These are phyloP conservation scores for Kodamaea plutei DNA, from an alignment of 1,139 yeast species.

Conservation along the genomic window DNA sequence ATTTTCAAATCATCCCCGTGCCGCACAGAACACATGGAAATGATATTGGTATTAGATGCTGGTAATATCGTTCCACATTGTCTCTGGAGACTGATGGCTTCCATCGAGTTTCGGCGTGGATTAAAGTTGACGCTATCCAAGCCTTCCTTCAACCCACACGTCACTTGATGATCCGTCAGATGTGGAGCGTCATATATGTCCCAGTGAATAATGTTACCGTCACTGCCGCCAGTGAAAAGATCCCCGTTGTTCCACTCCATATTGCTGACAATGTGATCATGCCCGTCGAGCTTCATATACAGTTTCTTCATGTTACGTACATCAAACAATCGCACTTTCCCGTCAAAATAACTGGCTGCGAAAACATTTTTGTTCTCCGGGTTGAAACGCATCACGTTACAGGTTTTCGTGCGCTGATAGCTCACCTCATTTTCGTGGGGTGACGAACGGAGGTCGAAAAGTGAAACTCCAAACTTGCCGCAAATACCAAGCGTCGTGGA, in stretches of 20 bases:
- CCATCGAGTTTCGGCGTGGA: slow-evolving; percentile 28
- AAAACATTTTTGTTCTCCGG: slow-evolving; percentile 54
- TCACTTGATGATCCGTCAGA: background rate
- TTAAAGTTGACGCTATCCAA: slow-evolving; percentile 39
- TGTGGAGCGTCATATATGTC: slow-evolving; percentile 38
- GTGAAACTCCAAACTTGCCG: slow-evolving; percentile 67
- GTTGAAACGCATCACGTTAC: slow-evolving; percentile 47
- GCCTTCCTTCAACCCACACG: slow-evolving; percentile 48
- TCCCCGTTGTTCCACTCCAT: slow-evolving; percentile 62
- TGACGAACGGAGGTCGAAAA: slow-evolving; percentile 54
- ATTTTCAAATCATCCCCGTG: slow-evolving; percentile 32
- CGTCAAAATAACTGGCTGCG: slow-evolving; percentile 64
- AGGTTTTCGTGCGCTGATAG: slow-evolving; percentile 5
- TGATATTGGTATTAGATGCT: slow-evolving; percentile 50
- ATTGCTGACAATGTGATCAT: slow-evolving; percentile 49
- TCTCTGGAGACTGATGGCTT: slow-evolving; percentile 33
- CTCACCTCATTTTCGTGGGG: slow-evolving; percentile 1
- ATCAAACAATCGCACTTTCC: slow-evolving; percentile 69
- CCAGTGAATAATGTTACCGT: slow-evolving; percentile 76
- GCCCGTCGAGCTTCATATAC: slow-evolving; percentile 53
- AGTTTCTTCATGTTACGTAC: slow-evolving; percentile 54
- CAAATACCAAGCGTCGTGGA: slow-evolving; percentile 48
- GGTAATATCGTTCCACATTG: slow-evolving; percentile 63
- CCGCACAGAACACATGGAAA: slow-evolving; percentile 38
- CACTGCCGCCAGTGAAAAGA: slow-evolving; percentile 62